Conservation (phyloP, 306 rosid genomes). For the Quercus berberidifolia region DNA sequence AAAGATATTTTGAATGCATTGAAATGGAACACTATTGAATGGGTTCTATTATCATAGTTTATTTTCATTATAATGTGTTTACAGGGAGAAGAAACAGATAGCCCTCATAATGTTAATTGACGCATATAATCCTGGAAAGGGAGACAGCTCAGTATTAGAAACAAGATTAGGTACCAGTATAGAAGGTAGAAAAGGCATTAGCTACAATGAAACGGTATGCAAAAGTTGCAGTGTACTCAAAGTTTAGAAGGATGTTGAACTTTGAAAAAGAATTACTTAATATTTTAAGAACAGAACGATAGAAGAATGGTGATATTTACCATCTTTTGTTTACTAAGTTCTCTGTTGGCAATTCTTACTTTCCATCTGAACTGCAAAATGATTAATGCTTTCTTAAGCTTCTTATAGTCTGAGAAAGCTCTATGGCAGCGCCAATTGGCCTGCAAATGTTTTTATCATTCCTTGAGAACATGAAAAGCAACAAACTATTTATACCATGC, state of each 20-base stretch:
- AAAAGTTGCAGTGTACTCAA: neutral
- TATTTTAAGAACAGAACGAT: constrained; percentile 9
- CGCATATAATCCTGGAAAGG: neutral
- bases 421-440: constrained; percentile 48
- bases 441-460: constrained; percentile 30
- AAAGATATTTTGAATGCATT: neutral
- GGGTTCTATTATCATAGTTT: neutral
- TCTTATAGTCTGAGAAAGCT: constrained; percentile 43
- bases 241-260: neutral
- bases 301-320: constrained; percentile 11
- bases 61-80: neutral
- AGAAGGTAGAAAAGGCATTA: neutral
- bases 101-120: neutral
- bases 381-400: constrained; percentile 33
- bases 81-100: neutral
- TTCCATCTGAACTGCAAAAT: constrained; percentile 29
- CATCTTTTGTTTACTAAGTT: constrained; percentile 32
- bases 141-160: neutral
- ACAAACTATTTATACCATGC: constrained; percentile 1
- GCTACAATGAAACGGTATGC: neutral
- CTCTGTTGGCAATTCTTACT: constrained; percentile 24
- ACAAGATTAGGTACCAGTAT: neutral
- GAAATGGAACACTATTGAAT: neutral
- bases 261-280: neutral
- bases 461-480: constrained; percentile 15